phyloP scores from a whole-genome alignment of 257 asterid genomes.

The Solanum okadae region DNA sequence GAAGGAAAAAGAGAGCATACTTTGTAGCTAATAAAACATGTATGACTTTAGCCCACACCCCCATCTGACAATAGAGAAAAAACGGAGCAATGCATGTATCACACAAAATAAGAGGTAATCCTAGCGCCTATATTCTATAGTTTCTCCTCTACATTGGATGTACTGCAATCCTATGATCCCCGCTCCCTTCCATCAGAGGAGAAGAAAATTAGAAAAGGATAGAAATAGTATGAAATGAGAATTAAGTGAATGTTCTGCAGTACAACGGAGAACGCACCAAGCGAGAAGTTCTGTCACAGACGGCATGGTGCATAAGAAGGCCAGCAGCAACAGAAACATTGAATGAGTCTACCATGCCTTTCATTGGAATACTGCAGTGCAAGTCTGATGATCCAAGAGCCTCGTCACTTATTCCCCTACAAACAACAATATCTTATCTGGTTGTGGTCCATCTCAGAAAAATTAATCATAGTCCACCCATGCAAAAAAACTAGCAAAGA shows the following conservation, averaged over 20 bases:
- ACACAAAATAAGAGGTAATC: neutral
- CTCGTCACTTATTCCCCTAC: conserved; percentile 80
- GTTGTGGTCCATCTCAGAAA: neutral
- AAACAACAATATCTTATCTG: conserved; percentile 10
- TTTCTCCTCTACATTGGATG: neutral
- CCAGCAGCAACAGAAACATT: conserved; percentile 98
- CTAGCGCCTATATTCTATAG: neutral
- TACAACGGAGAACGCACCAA: conserved; percentile 33
- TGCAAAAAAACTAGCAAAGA: neutral
- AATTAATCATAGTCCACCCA: neutral
- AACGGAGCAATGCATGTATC: neutral
- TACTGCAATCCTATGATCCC: neutral
- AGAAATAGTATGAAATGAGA: neutral
- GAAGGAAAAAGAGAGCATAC: neutral
- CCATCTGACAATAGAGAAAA: neutral
- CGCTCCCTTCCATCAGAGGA: neutral
- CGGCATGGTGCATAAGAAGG: conserved; percentile 91
- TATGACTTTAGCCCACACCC: neutral
- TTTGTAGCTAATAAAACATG: neutral
- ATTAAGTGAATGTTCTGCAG: neutral
- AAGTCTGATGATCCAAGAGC: conserved; percentile 79
- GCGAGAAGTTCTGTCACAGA: conserved; percentile 61
- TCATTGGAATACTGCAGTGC: conserved; percentile 90
- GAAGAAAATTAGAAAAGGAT: neutral
- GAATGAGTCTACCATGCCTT: conserved; percentile 95